A percentile compares a stretch with the other conserved stretches of the same genome.
Evolutionary conservation across 2,329 filamentous ascomycete genomes (phyloP).

Genomic region (Hypoxylon sp.): DNA sequence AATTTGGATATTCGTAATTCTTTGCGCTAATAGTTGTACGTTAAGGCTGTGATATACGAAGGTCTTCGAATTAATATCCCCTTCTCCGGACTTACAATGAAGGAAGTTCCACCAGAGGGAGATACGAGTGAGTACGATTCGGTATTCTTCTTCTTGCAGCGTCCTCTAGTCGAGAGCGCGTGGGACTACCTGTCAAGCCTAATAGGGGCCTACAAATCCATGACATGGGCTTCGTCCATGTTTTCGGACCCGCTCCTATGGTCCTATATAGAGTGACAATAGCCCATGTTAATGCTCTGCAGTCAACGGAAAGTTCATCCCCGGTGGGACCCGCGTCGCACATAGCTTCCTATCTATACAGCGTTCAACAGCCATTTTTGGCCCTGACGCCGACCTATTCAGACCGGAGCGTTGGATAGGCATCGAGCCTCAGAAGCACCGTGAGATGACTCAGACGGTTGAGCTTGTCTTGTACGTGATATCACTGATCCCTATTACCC

Average conservation of each 20-base stretch:
- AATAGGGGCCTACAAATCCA: background rate
- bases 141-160: background rate
- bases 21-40: background rate
- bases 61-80: conserved; percentile 55
- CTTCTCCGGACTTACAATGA: conserved; percentile 49
- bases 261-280: background rate
- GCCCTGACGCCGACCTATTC: conserved; percentile 50
- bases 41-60: conserved; percentile 55
- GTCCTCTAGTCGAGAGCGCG: background rate
- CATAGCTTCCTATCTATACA: conserved; percentile 51
- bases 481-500: background rate
- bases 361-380: conserved; percentile 49
- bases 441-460: conserved; percentile 51
- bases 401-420: conserved; percentile 54
- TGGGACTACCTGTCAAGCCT: background rate
- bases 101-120: conserved; percentile 51
- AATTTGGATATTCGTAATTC: background rate
- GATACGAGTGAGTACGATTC: conserved; percentile 43
- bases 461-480: conserved; percentile 54
- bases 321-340: conserved; percentile 53
- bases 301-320: conserved; percentile 47
- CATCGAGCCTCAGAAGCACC: conserved; percentile 47
- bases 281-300: background rate
- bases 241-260: background rate
- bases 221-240: background rate